Conservation (phyloP, 805 yeast genomes). For the Myxozyma nipponensis region DNA sequence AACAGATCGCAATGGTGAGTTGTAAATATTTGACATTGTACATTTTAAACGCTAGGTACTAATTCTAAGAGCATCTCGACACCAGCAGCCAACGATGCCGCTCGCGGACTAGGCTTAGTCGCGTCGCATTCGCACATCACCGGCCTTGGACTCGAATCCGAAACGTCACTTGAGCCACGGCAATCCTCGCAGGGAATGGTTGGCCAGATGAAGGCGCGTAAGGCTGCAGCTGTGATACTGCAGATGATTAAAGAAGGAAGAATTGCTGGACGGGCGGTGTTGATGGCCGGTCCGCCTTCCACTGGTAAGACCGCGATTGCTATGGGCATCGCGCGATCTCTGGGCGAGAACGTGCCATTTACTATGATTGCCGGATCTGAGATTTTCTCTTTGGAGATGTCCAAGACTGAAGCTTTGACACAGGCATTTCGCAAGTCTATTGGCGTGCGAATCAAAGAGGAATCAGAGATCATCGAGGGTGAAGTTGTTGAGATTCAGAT, state of each 20-base stretch:
- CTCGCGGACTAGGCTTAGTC: slow-evolving; percentile 67
- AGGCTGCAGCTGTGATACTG: slow-evolving; percentile 90
- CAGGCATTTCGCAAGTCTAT: slow-evolving; percentile 95
- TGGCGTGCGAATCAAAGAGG: slow-evolving; percentile 87
- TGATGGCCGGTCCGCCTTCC: slow-evolving; percentile 96
- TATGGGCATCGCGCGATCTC: slow-evolving; percentile 88
- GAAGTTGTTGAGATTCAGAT: slow-evolving; percentile 96
- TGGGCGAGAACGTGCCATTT: slow-evolving; percentile 96
- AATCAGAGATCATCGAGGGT: slow-evolving; percentile 96
- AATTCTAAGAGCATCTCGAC: too few relatives aligned
- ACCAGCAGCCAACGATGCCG: too few relatives aligned
- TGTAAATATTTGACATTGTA: too few relatives aligned
- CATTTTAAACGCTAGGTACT: too few relatives aligned
- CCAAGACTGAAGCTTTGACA: slow-evolving; percentile 93
- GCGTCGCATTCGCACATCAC: slow-evolving; percentile 97
- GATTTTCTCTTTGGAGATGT: slow-evolving; percentile 90
- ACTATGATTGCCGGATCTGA: slow-evolving; percentile 97
- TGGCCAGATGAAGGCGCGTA: slow-evolving; percentile 64
- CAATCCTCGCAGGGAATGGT: slow-evolving; percentile 81
- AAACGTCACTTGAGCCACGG: slow-evolving; percentile 74
- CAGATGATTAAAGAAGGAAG: slow-evolving; percentile 88
- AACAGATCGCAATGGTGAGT: too few relatives aligned
- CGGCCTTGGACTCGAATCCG: slow-evolving; percentile 77
- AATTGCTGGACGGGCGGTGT: slow-evolving; percentile 93
- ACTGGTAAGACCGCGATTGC: slow-evolving; percentile 98